Percentiles rank a stretch among this genome's conserved stretches.
phyloP scores from a whole-genome alignment of 306 rosid species.

The Lithocarpus polystachyus region DNA sequence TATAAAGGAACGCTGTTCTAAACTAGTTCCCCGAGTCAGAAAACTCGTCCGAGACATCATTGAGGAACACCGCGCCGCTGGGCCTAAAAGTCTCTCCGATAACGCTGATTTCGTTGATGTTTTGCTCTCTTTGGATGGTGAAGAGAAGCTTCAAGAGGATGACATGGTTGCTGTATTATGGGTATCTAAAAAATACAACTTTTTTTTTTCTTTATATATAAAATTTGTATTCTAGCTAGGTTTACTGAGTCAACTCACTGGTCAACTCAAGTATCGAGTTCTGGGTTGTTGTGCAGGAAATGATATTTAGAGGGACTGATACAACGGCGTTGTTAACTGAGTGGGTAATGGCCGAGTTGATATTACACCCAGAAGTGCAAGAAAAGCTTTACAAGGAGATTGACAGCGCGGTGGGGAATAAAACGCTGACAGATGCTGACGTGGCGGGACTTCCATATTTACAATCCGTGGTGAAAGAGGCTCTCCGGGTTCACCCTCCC shows the following conservation, averaged over 20 bases:
- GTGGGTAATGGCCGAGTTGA: slow-evolving; percentile 61
- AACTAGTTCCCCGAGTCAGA: slow-evolving; percentile 46
- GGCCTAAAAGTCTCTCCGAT: slow-evolving; percentile 12
- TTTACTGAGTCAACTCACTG: neutral
- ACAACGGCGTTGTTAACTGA: slow-evolving; percentile 50
- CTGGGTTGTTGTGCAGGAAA: slow-evolving; percentile 30
- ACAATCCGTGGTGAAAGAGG: slow-evolving; percentile 55
- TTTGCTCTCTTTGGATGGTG: slow-evolving; percentile 43
- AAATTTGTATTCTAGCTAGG: neutral
- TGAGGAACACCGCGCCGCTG: slow-evolving; percentile 31
- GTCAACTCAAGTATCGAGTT: too few relatives aligned
- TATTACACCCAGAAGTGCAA: slow-evolving; percentile 29
- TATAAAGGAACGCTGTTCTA: slow-evolving; percentile 33
- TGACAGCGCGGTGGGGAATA: slow-evolving; percentile 4
- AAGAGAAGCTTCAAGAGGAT: slow-evolving; percentile 41
- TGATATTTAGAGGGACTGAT: slow-evolving; percentile 62
- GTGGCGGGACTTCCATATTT: slow-evolving; percentile 40
- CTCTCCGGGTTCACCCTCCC: slow-evolving; percentile 53
- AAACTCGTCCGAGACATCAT: slow-evolving; percentile 37
- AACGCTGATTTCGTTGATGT: slow-evolving; percentile 53
- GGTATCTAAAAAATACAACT: slow-evolving; percentile 19
- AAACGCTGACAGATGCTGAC: slow-evolving; percentile 39
- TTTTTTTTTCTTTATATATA: neutral
- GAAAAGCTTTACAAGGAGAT: slow-evolving; percentile 34
- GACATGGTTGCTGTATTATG: slow-evolving; percentile 60